These are phyloP conservation scores for Dillenia suffruticosa DNA, from an alignment of 164 flowering plant genomes.

Conservation along the genomic window DNA sequence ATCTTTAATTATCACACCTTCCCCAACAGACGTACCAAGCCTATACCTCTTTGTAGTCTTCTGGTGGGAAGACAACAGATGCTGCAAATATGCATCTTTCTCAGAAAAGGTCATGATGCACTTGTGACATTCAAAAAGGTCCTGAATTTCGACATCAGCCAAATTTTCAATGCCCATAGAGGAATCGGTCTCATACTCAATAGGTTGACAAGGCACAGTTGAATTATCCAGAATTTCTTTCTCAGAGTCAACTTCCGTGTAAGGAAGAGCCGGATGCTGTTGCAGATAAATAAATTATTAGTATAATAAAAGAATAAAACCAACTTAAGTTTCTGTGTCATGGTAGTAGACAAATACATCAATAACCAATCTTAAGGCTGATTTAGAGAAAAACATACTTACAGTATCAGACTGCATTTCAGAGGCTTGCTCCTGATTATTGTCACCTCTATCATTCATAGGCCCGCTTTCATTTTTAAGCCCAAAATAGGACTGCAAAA, in stretches of 20 bases:
- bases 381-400: slow-evolving; percentile 18
- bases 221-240: slow-evolving; percentile 18
- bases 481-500: slow-evolving; percentile 46
- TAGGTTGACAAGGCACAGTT: slow-evolving; percentile 18
- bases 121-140: slow-evolving; percentile 67
- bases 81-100: slow-evolving; percentile 69
- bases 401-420: slow-evolving; percentile 28
- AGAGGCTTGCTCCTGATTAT: slow-evolving; percentile 7
- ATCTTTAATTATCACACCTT: slow-evolving; percentile 65
- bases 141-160: slow-evolving; percentile 50
- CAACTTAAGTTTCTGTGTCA: too few relatives aligned
- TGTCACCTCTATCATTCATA: slow-evolving; percentile 11
- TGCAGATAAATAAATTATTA: slow-evolving; percentile 6
- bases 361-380: too few relatives aligned
- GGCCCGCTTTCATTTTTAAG: slow-evolving; percentile 23
- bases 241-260: slow-evolving; percentile 12
- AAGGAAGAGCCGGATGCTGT: slow-evolving; percentile 30
- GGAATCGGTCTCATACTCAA: slow-evolving; percentile 18
- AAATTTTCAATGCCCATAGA: slow-evolving; percentile 18
- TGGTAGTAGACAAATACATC: too few relatives aligned
- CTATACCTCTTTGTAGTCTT: slow-evolving; percentile 51
- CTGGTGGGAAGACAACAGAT: slow-evolving; percentile 59
- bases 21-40: slow-evolving; percentile 59
- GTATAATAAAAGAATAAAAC: not conserved
- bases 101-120: slow-evolving; percentile 64